Base-by-base conservation (phyloP, 1,284 basidiomycete species). In the Ceraceosorus guamensis region DNA sequence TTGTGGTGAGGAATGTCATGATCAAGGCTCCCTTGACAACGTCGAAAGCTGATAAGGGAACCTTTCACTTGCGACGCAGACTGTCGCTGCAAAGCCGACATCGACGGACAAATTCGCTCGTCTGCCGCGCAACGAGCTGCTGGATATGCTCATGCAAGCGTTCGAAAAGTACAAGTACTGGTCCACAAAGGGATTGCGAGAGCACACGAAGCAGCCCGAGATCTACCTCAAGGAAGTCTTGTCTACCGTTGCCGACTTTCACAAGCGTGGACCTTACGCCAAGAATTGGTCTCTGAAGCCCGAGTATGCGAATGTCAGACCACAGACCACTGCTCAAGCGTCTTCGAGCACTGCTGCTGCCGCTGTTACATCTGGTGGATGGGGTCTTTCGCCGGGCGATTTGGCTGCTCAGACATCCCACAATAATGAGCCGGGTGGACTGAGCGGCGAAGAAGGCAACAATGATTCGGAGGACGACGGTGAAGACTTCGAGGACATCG, bases 161-260 rank as follows among this genome's bases (percentile, higher is more conserved):
- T 97, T 93, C 79, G 83, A 84, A 57, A 83, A 88, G 54, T 83
- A 84, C 58, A 83, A 87, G 39, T 85, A 85, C 62, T 96, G 91
- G 91, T 81, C 84, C 59, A 85, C 95, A 74, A 86, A 87, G 62
- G 81, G 84, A 14, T 78, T 96, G 52, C 83, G 89, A 48, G 84
- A 87, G 61, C 84, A 84, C 54, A 88, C 88, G 0, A 86, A 91
- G 73, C 92, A 97, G 77, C 92, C 92, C 0, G 89, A 93, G 76
- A 84, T 81, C 13, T 96, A 91, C 77, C 82, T 97, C 56, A 88
- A 91, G 67, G 90, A 96, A 67, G 85, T 89, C 0, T 78, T 97
- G 50, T 80, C 79, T 46, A 87, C 89, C 62, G 86, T 96, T 48
- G 91, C 88, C 1, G 83, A 82, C 59, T 80, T 91, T 48, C 85